Evolutionary conservation across 1,139 yeast species (phyloP).

Genomic region (Nematodospora anomalae): DNA sequence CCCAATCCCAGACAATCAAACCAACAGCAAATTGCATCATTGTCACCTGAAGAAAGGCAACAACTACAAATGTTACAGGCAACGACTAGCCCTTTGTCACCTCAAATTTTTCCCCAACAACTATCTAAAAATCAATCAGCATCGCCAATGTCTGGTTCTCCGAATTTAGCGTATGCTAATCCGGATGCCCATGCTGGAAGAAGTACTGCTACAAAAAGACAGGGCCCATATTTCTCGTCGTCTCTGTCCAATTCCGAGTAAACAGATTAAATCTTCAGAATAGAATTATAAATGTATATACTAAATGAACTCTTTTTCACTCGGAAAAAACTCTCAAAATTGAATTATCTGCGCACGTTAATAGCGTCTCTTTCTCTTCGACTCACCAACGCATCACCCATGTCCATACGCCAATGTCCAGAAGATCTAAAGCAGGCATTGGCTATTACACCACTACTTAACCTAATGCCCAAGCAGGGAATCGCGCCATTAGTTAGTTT

Average conservation of each 20-base stretch:
- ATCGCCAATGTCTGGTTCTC: constrained; percentile 17
- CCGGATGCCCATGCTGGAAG: constrained; percentile 8
- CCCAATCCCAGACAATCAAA: constrained; percentile 6
- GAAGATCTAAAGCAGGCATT: constrained; percentile 24
- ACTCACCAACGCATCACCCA: constrained; percentile 1
- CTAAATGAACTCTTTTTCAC: too few relatives aligned
- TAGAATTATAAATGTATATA: too few relatives aligned
- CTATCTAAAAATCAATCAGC: constrained; percentile 22
- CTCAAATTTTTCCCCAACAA: constrained; percentile 24
- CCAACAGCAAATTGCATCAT: constrained; percentile 26
- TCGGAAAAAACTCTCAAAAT: too few relatives aligned
- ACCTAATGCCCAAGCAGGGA: constrained; percentile 31
- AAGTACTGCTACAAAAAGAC: constrained; percentile 22
- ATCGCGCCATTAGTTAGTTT: constrained; percentile 22
- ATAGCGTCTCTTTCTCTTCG: too few relatives aligned
- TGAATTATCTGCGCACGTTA: too few relatives aligned
- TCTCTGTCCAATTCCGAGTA: neutral
- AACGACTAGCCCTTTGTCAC: constrained; percentile 22
- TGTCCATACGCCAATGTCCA: constrained; percentile 13
- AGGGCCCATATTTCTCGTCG: neutral
- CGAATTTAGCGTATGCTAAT: constrained; percentile 25
- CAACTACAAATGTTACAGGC: constrained; percentile 41
- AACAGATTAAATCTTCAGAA: too few relatives aligned
- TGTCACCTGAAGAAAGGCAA: constrained; percentile 39
- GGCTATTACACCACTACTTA: constrained; percentile 29